phyloP scores from a whole-genome alignment of 257 asterid genomes.

The Solanum chiquidenum region DNA sequence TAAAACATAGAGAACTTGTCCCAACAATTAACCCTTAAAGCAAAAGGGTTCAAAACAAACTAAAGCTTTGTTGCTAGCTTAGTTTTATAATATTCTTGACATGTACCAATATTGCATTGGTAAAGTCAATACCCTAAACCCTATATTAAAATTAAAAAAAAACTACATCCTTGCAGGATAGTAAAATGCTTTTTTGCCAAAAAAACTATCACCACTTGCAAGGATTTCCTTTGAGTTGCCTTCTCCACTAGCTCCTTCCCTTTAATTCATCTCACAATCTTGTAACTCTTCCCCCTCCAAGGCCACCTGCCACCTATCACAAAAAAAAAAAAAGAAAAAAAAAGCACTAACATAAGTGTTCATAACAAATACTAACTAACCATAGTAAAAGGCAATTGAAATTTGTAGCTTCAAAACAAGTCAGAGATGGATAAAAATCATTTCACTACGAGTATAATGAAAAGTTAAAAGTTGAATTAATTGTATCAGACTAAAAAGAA shows the following conservation, averaged over 20 bases:
- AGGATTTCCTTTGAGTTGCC: conserved; percentile 52
- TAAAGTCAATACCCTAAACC: conserved; percentile 76
- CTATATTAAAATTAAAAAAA: not conserved
- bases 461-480: no score
- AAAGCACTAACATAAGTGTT: not conserved
- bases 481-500: not conserved
- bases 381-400: not conserved
- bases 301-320: not conserved
- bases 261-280: not conserved
- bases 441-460: not conserved
- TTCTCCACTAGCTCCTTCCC: conserved; percentile 54
- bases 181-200: not conserved
- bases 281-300: not conserved
- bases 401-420: not conserved
- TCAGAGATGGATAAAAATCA: not conserved
- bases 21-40: not conserved
- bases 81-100: not conserved
- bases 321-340: not conserved
- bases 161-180: not conserved
- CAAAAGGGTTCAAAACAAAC: not conserved
- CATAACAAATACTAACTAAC: not conserved
- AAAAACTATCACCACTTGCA: not conserved
- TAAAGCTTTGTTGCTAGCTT: not conserved
- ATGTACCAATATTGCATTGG: not conserved
- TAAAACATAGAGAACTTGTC: not conserved